These are phyloP conservation scores for Hyphodiscus sp. DNA, from an alignment of 2,329 filamentous ascomycete species.

Conservation along the genomic window DNA sequence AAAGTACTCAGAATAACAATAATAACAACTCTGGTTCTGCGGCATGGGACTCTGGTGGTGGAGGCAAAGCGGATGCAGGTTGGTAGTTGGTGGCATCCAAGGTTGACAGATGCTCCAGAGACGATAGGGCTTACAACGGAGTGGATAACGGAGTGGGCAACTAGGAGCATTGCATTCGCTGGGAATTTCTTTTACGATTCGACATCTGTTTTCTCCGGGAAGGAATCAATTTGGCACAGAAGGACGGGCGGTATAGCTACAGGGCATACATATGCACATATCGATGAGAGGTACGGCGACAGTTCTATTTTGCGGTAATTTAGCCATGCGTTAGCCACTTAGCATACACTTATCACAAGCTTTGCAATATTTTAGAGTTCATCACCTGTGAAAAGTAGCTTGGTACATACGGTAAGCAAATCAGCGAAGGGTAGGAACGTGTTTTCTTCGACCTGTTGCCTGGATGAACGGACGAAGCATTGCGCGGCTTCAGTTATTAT, in stretches of 20 bases:
- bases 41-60: background rate
- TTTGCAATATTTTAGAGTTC: background rate
- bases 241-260: too few species aligned
- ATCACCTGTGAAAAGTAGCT: background rate
- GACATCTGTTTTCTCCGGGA: background rate
- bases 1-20: constrained; percentile 5
- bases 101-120: background rate
- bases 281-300: background rate
- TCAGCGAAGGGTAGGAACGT: background rate
- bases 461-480: background rate
- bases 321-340: background rate
- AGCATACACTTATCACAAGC: background rate
- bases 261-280: background rate
- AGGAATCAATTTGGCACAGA: background rate
- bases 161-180: background rate
- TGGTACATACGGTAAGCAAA: background rate
- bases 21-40: background rate
- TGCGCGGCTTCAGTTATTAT: background rate
- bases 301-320: background rate
- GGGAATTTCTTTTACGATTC: background rate
- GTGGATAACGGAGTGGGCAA: background rate
- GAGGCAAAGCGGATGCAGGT: background rate
- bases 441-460: background rate
- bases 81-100: background rate
- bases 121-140: background rate